These are phyloP conservation scores for Psidium friedrichsthalianum DNA, from an alignment of 345 rosid species.

Conservation along the genomic window DNA sequence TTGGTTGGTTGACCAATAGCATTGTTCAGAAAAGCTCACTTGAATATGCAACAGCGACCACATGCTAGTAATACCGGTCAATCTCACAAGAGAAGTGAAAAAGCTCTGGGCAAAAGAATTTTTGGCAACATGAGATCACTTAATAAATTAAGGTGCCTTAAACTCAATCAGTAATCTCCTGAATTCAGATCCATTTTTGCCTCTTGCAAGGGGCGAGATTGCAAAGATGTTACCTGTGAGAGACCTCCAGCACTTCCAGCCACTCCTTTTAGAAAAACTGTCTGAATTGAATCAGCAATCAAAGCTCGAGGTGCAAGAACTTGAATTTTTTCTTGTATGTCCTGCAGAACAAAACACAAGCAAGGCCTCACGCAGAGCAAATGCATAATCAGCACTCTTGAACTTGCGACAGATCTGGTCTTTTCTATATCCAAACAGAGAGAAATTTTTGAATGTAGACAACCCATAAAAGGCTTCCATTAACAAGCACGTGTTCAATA, in stretches of 20 bases:
- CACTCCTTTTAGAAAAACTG: slow-evolving; percentile 63
- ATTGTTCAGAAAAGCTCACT: not conserved
- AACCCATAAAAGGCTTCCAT: not conserved
- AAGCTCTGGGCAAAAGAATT: not conserved
- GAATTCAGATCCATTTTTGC: not conserved
- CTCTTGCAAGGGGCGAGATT: not conserved
- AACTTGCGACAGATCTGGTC: not conserved
- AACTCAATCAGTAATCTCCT: not conserved
- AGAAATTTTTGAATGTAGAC: not conserved
- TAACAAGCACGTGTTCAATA: not conserved
- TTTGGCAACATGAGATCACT: not conserved
- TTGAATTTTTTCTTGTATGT: slow-evolving; percentile 51
- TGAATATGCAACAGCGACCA: not conserved
- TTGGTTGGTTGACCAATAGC: not conserved
- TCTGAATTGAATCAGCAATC: slow-evolving; percentile 83
- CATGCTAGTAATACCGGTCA: not conserved
- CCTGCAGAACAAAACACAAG: slow-evolving; percentile 32
- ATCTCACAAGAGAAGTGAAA: not conserved
- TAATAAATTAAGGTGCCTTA: not conserved
- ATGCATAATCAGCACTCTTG: not conserved
- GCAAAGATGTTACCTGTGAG: slow-evolving; percentile 37
- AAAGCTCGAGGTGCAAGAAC: slow-evolving; percentile 58
- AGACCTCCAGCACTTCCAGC: slow-evolving; percentile 85
- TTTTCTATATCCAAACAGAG: not conserved
- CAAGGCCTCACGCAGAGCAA: not conserved